Base-by-base conservation (phyloP, 768 basidiomycete species). In the Pisolithus albus region DNA sequence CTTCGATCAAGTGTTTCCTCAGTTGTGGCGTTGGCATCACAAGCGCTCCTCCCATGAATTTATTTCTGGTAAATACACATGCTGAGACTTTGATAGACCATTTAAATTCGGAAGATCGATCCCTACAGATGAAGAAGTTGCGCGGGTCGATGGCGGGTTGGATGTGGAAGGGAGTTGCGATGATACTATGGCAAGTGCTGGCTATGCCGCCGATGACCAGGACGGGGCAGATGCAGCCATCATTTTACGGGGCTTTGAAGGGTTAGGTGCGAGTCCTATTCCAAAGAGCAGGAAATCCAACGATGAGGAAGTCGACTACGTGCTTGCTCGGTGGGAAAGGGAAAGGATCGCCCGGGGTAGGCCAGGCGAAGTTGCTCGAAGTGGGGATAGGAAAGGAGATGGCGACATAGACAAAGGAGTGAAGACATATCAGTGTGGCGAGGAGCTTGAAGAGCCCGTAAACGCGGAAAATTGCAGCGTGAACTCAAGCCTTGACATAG, bases 101-200 rank as follows among this genome's bases (percentile, higher is more conserved):
- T 83, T 82, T 59, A 79, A 73, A 16, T 70, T 71, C 10, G 67
- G 72, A 19, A 60, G 58, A 45, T 48, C 49, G 9, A 60, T 70
- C 7, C 66, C 68, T 19, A 66, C 68, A 5, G 53, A 68, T 18
- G 66, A 68, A 42, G 65, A 66, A n/a, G 61, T 67, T n/a, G 49
- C 52, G 21, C 47, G 50, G 37, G 47, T 69, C 8, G 56, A 51
- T 4, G 52, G 48, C 37, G 36, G 57, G n/a, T 55, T 59, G 38
- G 52, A 43, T 21, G 40, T 37, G 4, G 56, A 43, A 30, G 10
- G 30, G 2, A 1, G 30, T 30, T 30, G 30, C 37, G 57, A 52
- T 6, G 62, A 61, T 28, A 8, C 50, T 39, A 36, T 37, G 16
- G 56, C 56, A 46, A 57, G 58, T 46, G 32, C 18, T 28, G 56